Conservation (phyloP, 495 filamentous ascomycete genomes). For the Hamigera avellanea region DNA sequence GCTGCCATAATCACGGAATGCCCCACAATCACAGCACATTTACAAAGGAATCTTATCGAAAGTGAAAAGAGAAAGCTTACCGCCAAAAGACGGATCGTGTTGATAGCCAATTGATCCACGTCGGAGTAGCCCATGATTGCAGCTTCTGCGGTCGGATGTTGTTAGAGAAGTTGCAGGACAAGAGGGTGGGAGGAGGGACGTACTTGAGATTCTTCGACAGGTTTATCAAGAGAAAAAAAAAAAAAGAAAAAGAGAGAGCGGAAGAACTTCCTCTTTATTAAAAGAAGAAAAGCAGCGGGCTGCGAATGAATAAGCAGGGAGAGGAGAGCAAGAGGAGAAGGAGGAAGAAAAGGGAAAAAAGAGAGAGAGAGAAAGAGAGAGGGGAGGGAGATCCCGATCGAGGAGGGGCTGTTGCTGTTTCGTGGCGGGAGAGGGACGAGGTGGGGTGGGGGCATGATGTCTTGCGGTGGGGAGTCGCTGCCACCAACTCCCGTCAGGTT, state of each 20-base stretch:
- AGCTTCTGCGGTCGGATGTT: conserved; percentile 14
- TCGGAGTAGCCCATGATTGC: conserved; percentile 84
- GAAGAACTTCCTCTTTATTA: too few species aligned
- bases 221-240: not conserved
- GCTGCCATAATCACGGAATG: too few species aligned
- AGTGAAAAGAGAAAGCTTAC: conserved; percentile 36
- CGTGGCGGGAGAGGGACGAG: too few species aligned
- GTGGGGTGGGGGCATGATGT: too few species aligned
- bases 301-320: not conserved
- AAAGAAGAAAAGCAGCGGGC: too few species aligned
- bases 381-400: too few species aligned
- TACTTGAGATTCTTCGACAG: conserved; percentile 1
- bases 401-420: too few species aligned
- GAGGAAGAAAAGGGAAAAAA: not conserved
- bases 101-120: conserved; percentile 79
- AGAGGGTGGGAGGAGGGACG: not conserved
- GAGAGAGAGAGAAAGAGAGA: too few species aligned
- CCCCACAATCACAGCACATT: too few species aligned
- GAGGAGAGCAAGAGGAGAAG: conserved; percentile 3
- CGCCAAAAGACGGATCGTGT: conserved; percentile 93
- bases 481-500: too few species aligned
- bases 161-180: conserved; percentile 1
- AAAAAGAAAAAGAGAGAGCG: conserved; percentile 2
- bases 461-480: too few species aligned
- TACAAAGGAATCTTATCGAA: conserved; percentile 2